Percentiles rank a stretch among this genome's conserved stretches.
These are phyloP conservation scores for Populus tremula DNA, from an alignment of 345 rosid species.

Conservation along the genomic window DNA sequence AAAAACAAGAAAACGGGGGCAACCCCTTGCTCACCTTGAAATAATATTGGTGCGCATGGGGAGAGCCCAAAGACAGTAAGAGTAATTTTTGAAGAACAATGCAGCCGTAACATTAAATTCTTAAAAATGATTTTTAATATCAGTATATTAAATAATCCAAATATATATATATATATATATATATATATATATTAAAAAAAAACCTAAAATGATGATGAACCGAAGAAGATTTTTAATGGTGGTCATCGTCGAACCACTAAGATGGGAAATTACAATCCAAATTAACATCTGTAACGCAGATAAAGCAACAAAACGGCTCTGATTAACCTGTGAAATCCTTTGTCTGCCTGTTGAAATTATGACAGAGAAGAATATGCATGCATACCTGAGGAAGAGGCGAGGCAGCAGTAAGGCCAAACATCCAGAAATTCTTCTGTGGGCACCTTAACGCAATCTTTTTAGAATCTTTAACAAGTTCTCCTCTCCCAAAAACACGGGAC, in stretches of 20 bases:
- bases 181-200: no score
- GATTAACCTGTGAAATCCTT: background rate
- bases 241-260: constrained; percentile 67
- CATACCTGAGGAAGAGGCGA: constrained; percentile 62
- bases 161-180: no score
- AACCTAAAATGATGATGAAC: constrained; percentile 42
- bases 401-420: constrained; percentile 55
- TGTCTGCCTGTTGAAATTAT: background rate
- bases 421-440: constrained; percentile 56
- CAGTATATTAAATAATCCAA: no score
- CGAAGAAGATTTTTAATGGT: constrained; percentile 84
- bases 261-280: constrained; percentile 72
- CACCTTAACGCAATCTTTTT: constrained; percentile 58
- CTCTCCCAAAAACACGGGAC: constrained; percentile 89
- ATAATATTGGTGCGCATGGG: background rate
- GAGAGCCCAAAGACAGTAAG: constrained; percentile 71
- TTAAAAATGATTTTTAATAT: no score
- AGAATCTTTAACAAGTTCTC: constrained; percentile 75
- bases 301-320: background rate
- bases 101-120: constrained; percentile 48
- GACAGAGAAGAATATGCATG: background rate
- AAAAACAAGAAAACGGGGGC: background rate
- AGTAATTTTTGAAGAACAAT: constrained; percentile 73
- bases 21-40: no score
- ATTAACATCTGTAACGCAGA: constrained; percentile 57